Evolutionary conservation across 163 green algal genomes (phyloP).

Genomic region (Volvox carteri): DNA sequence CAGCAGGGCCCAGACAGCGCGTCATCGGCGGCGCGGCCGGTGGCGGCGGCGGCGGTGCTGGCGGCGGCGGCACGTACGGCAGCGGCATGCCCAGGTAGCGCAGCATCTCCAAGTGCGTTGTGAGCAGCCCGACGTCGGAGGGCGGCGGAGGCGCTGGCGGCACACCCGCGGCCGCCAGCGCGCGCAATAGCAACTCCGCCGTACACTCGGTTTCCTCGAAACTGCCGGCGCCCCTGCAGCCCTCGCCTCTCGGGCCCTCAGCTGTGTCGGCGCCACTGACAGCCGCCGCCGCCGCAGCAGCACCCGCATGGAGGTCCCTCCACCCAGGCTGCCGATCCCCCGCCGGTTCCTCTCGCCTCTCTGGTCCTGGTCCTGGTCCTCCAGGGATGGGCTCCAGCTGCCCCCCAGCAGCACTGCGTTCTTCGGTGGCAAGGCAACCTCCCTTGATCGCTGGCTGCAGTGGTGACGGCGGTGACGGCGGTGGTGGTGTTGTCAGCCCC

Average conservation of each 20-base stretch:
- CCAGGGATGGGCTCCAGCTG: no score
- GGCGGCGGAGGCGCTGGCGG: constrained; percentile 18
- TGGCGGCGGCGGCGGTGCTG: background rate
- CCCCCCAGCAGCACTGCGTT: no score
- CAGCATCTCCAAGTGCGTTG: background rate
- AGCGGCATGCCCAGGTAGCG: constrained; percentile 31
- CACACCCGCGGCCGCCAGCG: background rate
- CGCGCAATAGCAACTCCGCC: background rate
- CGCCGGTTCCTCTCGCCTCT: no score
- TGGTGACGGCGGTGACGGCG: background rate
- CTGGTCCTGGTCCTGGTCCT: no score
- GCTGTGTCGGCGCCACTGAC: background rate
- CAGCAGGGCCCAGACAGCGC: background rate
- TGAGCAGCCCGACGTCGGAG: background rate
- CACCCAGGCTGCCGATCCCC: no score
- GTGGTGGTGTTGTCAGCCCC: background rate
- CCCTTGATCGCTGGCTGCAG: background rate
- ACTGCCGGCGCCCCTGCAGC: background rate
- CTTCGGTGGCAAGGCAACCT: no score
- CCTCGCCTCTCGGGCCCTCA: no score
- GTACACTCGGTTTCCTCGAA: background rate
- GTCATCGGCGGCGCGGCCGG: background rate
- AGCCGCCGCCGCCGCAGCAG: background rate
- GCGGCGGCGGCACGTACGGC: constrained; percentile 14
- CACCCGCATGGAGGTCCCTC: background rate